Base-by-base conservation (phyloP, 257 asterid species). In the Primulina huaijiensis region DNA sequence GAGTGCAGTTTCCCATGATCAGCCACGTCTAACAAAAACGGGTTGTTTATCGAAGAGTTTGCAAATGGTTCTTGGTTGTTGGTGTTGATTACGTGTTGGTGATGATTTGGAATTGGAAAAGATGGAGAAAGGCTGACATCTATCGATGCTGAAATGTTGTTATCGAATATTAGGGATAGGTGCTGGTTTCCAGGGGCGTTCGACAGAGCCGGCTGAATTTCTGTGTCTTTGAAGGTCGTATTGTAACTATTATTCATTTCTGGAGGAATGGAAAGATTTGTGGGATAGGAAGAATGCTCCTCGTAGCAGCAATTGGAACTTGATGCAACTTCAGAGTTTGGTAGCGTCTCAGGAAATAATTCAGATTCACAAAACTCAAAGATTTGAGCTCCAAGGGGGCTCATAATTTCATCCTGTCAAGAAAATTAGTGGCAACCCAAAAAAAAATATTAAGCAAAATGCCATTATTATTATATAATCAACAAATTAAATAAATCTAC, bases 71-170 rank as follows among this genome's bases (percentile, higher is more conserved):
- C 85, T 33, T 77, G 90, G 67, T 67, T 62, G 12, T 31, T 75
- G 83, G 21, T 73, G 70, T 55, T 75, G 77, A 46, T 77, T 52
- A 78, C 68, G 72, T 80, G 82, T 5, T 85, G 87, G 8, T 73
- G 74, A 23, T 84, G 83, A 11, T 78, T 70, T n/a, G 74, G 78
- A n/a, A 57, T 53, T 0, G 85, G 43, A 43, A 83, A 84, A 12
- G 80, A 74, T 0, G 92, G 76, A 5, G 87, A 77, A 1, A 82
- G 73, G 9, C 76, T 78, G 81, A 93, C 89, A 70, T 93, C 97
- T 67, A 93, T 86, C 11, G 97, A 89, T 5, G 87, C 95, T 2
- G 97, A 85, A 2, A 93, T 86, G 79, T 90, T 96, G 5, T 87
- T 86, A 3, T 84, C 90, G 72, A 84, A 85, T n/a, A 84, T 56